phyloP scores from a whole-genome alignment of 169 alveolate genomes.

The Plasmodium fragile region DNA sequence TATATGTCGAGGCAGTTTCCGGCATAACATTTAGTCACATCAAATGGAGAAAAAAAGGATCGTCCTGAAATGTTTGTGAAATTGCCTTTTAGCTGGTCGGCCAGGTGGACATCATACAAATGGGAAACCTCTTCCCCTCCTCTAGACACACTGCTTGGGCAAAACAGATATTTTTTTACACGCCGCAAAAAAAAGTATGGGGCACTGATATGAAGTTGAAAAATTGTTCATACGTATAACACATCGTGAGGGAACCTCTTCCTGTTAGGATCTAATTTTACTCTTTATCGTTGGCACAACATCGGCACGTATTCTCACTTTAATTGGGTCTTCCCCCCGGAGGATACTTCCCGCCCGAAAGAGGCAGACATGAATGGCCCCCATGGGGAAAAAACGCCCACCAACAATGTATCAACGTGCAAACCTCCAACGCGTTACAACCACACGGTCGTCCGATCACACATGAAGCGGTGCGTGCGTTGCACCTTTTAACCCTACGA shows the following conservation, averaged over 20 bases:
- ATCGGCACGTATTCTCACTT: neutral
- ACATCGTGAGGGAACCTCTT: neutral
- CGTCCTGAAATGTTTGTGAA: neutral
- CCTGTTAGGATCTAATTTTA: neutral
- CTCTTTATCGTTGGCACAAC: neutral
- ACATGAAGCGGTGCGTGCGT: neutral
- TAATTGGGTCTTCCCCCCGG: neutral
- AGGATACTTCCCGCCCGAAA: neutral
- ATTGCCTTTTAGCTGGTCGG: neutral
- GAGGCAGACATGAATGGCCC: neutral
- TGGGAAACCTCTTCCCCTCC: neutral
- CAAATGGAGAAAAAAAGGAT: neutral
- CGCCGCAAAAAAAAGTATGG: neutral
- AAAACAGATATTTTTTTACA: neutral
- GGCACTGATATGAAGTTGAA: neutral
- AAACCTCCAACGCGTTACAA: neutral
- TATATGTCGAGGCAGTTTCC: neutral
- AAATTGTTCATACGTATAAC: neutral
- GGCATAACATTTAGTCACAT: neutral
- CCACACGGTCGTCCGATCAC: neutral
- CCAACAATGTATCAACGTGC: neutral
- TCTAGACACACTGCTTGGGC: neutral
- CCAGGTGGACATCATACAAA: neutral
- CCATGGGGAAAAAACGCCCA: neutral
- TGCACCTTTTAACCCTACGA: neutral